phyloP scores from a whole-genome alignment of 352 stramenopile genomes.

The Phytophthora chlamydospora region DNA sequence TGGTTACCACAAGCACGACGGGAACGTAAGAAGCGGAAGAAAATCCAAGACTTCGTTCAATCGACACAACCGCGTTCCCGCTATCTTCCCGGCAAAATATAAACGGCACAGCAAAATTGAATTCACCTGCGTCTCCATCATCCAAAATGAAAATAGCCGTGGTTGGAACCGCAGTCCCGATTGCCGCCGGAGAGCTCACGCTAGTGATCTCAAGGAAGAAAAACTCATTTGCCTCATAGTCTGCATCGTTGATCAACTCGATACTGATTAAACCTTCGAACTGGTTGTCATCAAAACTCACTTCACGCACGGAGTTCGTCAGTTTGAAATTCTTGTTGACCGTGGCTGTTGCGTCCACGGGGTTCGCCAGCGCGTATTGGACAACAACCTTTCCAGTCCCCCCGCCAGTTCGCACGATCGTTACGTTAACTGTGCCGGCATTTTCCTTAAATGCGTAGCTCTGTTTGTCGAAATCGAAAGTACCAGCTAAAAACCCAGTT shows the following conservation, averaged over 20 bases:
- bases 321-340: slow-evolving; percentile 71
- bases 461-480: slow-evolving; percentile 60
- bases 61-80: slow-evolving; percentile 57
- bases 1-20: slow-evolving; percentile 57
- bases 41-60: slow-evolving; percentile 51
- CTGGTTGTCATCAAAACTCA: slow-evolving; percentile 61
- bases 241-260: slow-evolving; percentile 58
- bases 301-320: slow-evolving; percentile 36
- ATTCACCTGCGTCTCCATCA: slow-evolving; percentile 65
- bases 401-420: slow-evolving; percentile 52
- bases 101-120: slow-evolving; percentile 59
- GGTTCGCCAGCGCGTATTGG: slow-evolving; percentile 53
- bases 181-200: slow-evolving; percentile 39
- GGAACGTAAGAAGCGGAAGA: slow-evolving; percentile 70
- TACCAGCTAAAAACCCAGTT: slow-evolving; percentile 39
- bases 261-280: slow-evolving; percentile 52
- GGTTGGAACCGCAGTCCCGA: slow-evolving; percentile 33
- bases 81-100: slow-evolving; percentile 76
- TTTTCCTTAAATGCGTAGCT: slow-evolving; percentile 65
- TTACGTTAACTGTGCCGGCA: slow-evolving; percentile 48
- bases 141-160: slow-evolving; percentile 60
- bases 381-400: slow-evolving; percentile 47
- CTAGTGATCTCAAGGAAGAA: slow-evolving; percentile 68
- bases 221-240: slow-evolving; percentile 71
- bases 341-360: slow-evolving; percentile 53